Percentiles rank a stretch among this genome's conserved stretches.
These are phyloP conservation scores for Coffea humblotiana DNA, from an alignment of 305 asterid species.

Conservation along the genomic window DNA sequence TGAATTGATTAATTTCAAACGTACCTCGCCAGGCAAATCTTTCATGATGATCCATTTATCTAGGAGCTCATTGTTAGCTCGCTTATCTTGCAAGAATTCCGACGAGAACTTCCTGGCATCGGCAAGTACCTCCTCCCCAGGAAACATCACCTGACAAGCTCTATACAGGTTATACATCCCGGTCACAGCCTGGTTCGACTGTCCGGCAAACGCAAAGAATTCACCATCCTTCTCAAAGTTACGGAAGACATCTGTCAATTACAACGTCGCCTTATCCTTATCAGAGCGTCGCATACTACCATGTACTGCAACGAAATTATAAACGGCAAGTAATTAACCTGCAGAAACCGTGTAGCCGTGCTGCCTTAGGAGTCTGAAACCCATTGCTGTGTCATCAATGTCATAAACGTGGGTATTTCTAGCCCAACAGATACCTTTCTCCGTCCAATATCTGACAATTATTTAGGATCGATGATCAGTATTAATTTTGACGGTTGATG, in stretches of 20 bases:
- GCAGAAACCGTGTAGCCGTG: conserved; percentile 78
- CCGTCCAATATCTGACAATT: conserved; percentile 63
- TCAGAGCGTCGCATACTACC: not conserved
- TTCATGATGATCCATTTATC: conserved; percentile 96
- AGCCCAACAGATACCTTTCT: conserved; percentile 86
- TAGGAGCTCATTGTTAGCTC: conserved; percentile 52
- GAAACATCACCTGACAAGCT: conserved; percentile 75
- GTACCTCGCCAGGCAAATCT: conserved; percentile 87
- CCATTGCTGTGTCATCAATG: conserved; percentile 97
- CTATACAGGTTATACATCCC: conserved; percentile 85
- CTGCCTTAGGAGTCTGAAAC: conserved; percentile 76
- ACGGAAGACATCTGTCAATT: conserved; percentile 60
- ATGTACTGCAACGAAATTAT: not conserved
- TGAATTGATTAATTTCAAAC: too few species aligned
- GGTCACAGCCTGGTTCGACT: conserved; percentile 79
- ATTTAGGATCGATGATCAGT: not conserved
- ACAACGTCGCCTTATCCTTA: not conserved
- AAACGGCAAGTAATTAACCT: conserved; percentile 31
- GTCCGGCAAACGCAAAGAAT: conserved; percentile 79
- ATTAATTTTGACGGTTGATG: not conserved
- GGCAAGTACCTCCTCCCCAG: conserved; percentile 55
- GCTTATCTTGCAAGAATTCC: conserved; percentile 48
- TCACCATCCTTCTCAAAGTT: conserved; percentile 70
- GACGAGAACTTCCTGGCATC: conserved; percentile 50
- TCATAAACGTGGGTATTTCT: conserved; percentile 72